Base-by-base conservation (phyloP, 2,329 filamentous ascomycete species). In the Penicillium glabrum region DNA sequence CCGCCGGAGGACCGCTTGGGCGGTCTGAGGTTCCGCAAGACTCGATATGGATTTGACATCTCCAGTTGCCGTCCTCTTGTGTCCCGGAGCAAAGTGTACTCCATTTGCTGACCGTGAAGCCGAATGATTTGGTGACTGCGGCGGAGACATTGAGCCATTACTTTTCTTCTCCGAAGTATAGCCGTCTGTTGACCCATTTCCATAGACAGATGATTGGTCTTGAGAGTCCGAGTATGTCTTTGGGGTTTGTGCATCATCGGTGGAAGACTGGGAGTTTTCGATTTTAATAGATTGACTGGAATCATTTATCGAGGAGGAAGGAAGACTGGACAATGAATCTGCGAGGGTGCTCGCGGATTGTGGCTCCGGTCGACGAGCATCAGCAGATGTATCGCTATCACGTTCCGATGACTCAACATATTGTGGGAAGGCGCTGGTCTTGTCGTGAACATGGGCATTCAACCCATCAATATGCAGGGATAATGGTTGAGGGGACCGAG, bases 21-120 rank as follows among this genome's bases (percentile, higher is more conserved):
- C 78, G 58, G 24, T 47, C 19, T 51, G 60, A 24, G 60, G 47
- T 46, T 51, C 51, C 39, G 56, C 53, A n/a, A 59, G 39, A 26
- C 65, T 58, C 37, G 61, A 61, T 61, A 58, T 47, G 11, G 80
- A 73, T 75, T 92, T 96, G 55, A 92, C 80, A 49, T 85, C 79
- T 43, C 90, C 91, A 68, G 89, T 88, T 33, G 90, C 89, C 67
- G 86, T 93, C 63, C 91, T 83, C 77, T 96, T 96, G 60, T 86
- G 84, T 19, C 83, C 80, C 11, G 63, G 62, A 29, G 58, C 59
- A 51, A 65, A 50, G 33, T 51, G 50, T 35, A 46, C 45, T 43
- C 53, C 54, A 19, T 53, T 52, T 16, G 49, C 53, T 26, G 56
- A 49, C 41, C 43, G 52, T 29, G 54, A 47, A 3, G 27, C 33